A percentile compares a stretch with the other conserved stretches of the same genome.
These are phyloP conservation scores for Macrophomina pseudophaseolina DNA, from an alignment of 2,329 filamentous ascomycete species.

Conservation along the genomic window DNA sequence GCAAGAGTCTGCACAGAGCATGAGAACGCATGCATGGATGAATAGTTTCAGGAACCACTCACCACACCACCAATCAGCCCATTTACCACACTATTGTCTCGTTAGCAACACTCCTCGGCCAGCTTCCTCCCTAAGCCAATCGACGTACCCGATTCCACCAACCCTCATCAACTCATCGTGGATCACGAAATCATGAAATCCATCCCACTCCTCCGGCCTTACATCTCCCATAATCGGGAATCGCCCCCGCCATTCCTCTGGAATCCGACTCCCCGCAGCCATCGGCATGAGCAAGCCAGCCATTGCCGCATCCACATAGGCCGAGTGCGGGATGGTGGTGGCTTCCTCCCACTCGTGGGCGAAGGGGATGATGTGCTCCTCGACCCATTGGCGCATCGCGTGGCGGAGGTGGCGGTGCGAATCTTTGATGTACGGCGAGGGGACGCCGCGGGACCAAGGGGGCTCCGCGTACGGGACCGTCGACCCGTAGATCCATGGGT, in stretches of 20 bases:
- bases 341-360: constrained; percentile 37
- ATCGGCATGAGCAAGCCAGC: constrained; percentile 40
- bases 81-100: constrained; percentile 27
- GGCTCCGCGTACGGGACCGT: background rate
- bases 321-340: constrained; percentile 33
- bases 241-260: constrained; percentile 30
- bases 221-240: constrained; percentile 7
- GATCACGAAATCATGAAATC: constrained; percentile 45
- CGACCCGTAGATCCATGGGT: background rate
- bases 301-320: constrained; percentile 37
- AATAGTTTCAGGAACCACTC: background rate
- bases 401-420: constrained; percentile 37
- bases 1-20: constrained; percentile 50
- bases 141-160: constrained; percentile 31
- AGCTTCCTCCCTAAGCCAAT: background rate
- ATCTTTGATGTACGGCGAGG: constrained; percentile 41
- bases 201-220: constrained; percentile 38
- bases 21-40: background rate
- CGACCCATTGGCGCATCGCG: constrained; percentile 38
- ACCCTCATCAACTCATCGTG: constrained; percentile 43
- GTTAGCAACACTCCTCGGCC: constrained; percentile 32
- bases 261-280: constrained; percentile 38
- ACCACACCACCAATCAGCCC: background rate
- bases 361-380: constrained; percentile 37
- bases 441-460: constrained; percentile 30